Percentiles rank a stretch among this genome's conserved stretches.
Conservation (phyloP, 441 rosid genomes). For the Gossypium aridum region DNA sequence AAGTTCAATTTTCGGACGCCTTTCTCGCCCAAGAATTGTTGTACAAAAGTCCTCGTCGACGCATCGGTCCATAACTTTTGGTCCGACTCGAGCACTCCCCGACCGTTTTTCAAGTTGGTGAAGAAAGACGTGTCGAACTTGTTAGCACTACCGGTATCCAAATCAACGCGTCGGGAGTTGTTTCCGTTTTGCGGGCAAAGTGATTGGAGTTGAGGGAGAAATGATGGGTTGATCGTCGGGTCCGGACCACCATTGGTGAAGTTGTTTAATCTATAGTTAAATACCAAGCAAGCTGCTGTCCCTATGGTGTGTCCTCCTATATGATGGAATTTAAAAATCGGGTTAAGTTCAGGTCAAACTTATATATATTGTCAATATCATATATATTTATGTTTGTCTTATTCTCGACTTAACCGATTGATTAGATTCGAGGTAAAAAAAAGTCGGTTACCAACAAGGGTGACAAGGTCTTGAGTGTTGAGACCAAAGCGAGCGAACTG, state of each 20-base stretch:
- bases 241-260: not conserved
- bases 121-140: not conserved
- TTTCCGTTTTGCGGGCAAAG: slow-evolving; percentile 1
- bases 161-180: not conserved
- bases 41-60: slow-evolving; percentile 32
- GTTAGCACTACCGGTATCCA: not conserved
- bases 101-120: not conserved
- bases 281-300: not conserved
- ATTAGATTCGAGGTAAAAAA: not conserved
- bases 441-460: slow-evolving; percentile 31
- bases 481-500: slow-evolving; percentile 45
- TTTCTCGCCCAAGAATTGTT: slow-evolving; percentile 27
- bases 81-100: not conserved
- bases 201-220: not conserved
- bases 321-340: not conserved
- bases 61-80: slow-evolving; percentile 25
- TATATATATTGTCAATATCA: too few species aligned
- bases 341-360: too few species aligned
- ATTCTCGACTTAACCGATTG: too few species aligned
- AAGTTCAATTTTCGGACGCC: slow-evolving; percentile 18
- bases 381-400: too few species aligned
- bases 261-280: not conserved
- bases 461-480: slow-evolving; percentile 33
- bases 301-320: slow-evolving; percentile 6
- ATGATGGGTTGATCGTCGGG: slow-evolving; percentile 28